phyloP scores from a whole-genome alignment of 2,329 filamentous ascomycete species.

The Tolypocladium tropicale region DNA sequence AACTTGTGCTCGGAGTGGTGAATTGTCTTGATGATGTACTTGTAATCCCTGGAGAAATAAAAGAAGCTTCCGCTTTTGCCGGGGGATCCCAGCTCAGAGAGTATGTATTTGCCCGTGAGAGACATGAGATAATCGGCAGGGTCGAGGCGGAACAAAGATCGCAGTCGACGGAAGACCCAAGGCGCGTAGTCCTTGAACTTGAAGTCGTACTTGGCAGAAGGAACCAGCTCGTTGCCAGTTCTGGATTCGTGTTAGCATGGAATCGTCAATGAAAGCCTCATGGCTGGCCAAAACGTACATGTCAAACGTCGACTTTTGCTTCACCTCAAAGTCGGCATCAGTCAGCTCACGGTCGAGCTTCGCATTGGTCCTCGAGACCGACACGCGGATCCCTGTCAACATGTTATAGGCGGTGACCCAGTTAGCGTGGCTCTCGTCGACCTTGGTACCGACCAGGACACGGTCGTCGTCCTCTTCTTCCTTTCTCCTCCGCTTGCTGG shows the following conservation, averaged over 20 bases:
- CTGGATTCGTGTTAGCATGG: constrained; percentile 27
- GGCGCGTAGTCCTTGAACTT: constrained; percentile 99
- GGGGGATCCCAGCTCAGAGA: constrained; percentile 92
- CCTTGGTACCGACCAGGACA: constrained; percentile 92
- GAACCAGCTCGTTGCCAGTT: constrained; percentile 92
- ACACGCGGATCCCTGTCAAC: constrained; percentile 96
- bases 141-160: constrained; percentile 79
- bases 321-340: constrained; percentile 83
- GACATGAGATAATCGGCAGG: constrained; percentile 98
- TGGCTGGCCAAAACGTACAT: constrained; percentile 52
- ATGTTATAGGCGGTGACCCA: constrained; percentile 99
- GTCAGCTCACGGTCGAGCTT: constrained; percentile 89
- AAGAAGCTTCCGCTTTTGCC: constrained; percentile 99
- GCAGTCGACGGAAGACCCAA: constrained; percentile 93
- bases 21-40: constrained; percentile 99
- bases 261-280: not conserved
- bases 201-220: constrained; percentile 98
- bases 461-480: constrained; percentile 89
- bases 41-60: constrained; percentile 98
- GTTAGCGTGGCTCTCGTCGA: constrained; percentile 93
- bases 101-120: constrained; percentile 93
- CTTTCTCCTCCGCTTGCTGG: constrained; percentile 71
- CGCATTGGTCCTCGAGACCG: constrained; percentile 90
- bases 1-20: constrained; percentile 92
- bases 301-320: constrained; percentile 98